phyloP scores from a whole-genome alignment of 768 basidiomycete species.

The Tylopilus rubrobrunneus region DNA sequence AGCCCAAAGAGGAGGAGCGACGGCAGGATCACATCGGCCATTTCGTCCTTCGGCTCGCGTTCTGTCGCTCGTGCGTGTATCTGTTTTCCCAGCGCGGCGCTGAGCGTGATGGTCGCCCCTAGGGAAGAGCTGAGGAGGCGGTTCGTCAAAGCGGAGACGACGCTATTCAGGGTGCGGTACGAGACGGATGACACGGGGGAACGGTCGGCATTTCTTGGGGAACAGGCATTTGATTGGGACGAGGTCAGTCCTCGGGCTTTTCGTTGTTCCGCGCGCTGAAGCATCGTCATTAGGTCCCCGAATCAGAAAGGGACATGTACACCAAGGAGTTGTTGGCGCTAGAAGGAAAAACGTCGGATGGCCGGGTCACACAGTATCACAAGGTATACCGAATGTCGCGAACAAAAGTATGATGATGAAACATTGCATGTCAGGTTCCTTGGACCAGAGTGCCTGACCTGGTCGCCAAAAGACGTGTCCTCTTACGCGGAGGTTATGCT shows the following conservation, averaged over 20 bases:
- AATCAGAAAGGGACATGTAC: slow-evolving; percentile 51
- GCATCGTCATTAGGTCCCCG: slow-evolving; percentile 44
- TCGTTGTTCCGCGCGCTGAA: not conserved
- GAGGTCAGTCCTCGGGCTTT: slow-evolving; percentile 37
- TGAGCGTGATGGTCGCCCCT: not conserved
- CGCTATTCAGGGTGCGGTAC: slow-evolving; percentile 80
- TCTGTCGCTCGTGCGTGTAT: slow-evolving; percentile 86
- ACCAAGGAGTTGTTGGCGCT: slow-evolving; percentile 43
- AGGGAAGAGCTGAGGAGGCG: slow-evolving; percentile 88
- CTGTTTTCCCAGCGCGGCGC: not conserved
- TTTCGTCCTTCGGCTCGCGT: slow-evolving; percentile 90
- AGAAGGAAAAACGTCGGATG: slow-evolving; percentile 10
- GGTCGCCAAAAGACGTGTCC: slow-evolving; percentile 75
- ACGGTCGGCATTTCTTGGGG: slow-evolving; percentile 54
- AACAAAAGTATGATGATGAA: not conserved
- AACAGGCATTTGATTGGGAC: slow-evolving; percentile 58
- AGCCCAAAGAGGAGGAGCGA: slow-evolving; percentile 65
- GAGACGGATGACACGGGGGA: slow-evolving; percentile 60
- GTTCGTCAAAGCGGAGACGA: slow-evolving; percentile 86
- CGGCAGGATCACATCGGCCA: slow-evolving; percentile 86
- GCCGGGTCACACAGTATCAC: slow-evolving; percentile 43
- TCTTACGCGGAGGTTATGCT: slow-evolving; percentile 79
- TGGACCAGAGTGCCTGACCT: slow-evolving; percentile 96
- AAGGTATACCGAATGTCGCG: slow-evolving; percentile 49
- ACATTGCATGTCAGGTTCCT: slow-evolving; percentile 59